phyloP scores from a whole-genome alignment of 805 yeast genomes.

The Cephaloascus fragrans region DNA sequence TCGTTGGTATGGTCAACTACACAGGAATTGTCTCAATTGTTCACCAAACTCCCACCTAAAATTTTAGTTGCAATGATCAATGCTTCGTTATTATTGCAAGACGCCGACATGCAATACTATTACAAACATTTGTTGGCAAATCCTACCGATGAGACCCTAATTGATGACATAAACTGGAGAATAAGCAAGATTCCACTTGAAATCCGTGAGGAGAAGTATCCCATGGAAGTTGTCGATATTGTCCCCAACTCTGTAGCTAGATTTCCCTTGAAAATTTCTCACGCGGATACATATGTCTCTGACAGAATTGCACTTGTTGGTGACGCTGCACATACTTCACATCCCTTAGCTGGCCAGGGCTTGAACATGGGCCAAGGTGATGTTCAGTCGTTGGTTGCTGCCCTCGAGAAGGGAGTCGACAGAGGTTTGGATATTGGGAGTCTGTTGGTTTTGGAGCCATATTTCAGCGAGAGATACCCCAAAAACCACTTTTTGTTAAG shows the following conservation, averaged over 20 bases:
- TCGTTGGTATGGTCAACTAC: constrained; percentile 91
- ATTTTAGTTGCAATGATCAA: constrained; percentile 66
- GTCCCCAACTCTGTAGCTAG: constrained; percentile 64
- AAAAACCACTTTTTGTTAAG: constrained; percentile 75
- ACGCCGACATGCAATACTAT: constrained; percentile 66
- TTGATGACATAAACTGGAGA: constrained; percentile 72
- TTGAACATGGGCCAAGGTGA: constrained; percentile 96
- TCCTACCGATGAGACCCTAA: constrained; percentile 35
- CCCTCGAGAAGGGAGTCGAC: constrained; percentile 58
- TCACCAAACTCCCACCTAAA: constrained; percentile 48
- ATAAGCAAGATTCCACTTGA: constrained; percentile 28
- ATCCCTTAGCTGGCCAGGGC: constrained; percentile 97
- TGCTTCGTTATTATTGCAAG: constrained; percentile 77
- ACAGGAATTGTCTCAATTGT: constrained; percentile 57
- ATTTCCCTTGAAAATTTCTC: constrained; percentile 82
- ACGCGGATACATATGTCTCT: constrained; percentile 80
- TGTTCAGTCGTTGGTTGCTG: constrained; percentile 58
- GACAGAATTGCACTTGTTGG: constrained; percentile 91
- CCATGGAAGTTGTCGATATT: constrained; percentile 54
- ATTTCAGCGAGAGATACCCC: constrained; percentile 76
- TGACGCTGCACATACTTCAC: constrained; percentile 97
- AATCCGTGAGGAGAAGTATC: constrained; percentile 50
- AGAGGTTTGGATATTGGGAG: constrained; percentile 89
- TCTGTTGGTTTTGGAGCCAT: constrained; percentile 72
- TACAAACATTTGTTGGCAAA: constrained; percentile 30